A percentile compares a stretch with the other conserved stretches of the same genome.
These are phyloP conservation scores for Xenoacremonium recifei DNA, from an alignment of 2,329 filamentous ascomycete genomes.

Conservation along the genomic window DNA sequence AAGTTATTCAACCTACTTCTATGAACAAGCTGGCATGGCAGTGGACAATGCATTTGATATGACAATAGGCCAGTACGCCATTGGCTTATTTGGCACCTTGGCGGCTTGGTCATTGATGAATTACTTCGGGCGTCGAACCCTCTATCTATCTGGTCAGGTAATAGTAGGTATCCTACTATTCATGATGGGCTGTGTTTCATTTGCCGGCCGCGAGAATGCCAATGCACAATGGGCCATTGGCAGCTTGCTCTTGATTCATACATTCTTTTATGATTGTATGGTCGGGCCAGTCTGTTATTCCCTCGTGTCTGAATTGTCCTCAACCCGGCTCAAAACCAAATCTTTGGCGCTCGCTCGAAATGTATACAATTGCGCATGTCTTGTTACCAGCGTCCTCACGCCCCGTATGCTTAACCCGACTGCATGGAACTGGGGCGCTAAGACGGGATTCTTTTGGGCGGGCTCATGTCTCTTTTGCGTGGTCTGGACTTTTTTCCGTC, in stretches of 20 bases:
- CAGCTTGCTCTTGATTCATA: neutral
- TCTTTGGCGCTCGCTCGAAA: conserved; percentile 38
- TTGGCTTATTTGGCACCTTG: neutral
- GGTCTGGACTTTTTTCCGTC: conserved; percentile 29
- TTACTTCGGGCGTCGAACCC: neutral
- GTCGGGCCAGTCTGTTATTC: conserved; percentile 42
- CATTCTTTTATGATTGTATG: conserved; percentile 4
- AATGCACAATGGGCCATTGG: neutral
- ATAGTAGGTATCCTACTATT: neutral
- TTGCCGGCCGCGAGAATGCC: conserved; percentile 42
- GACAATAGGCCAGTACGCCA: neutral
- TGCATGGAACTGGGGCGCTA: conserved; percentile 29
- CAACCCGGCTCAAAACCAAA: conserved; percentile 39
- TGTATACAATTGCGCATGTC: conserved; percentile 19
- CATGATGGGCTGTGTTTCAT: neutral
- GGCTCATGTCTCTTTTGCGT: conserved; percentile 20
- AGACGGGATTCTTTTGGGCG: conserved; percentile 28
- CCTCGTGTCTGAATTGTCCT: conserved; percentile 37
- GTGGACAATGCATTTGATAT: neutral
- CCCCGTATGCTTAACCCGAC: conserved; percentile 30
- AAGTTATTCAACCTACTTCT: conserved; percentile 1
- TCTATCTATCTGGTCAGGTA: neutral
- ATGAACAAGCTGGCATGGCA: neutral
- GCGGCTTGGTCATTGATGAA: neutral
- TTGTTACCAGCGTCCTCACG: conserved; percentile 26